A percentile compares a stretch with the other conserved stretches of the same genome.
These are phyloP conservation scores for Ascoidea asiatica DNA, from an alignment of 805 yeast species.

Conservation along the genomic window DNA sequence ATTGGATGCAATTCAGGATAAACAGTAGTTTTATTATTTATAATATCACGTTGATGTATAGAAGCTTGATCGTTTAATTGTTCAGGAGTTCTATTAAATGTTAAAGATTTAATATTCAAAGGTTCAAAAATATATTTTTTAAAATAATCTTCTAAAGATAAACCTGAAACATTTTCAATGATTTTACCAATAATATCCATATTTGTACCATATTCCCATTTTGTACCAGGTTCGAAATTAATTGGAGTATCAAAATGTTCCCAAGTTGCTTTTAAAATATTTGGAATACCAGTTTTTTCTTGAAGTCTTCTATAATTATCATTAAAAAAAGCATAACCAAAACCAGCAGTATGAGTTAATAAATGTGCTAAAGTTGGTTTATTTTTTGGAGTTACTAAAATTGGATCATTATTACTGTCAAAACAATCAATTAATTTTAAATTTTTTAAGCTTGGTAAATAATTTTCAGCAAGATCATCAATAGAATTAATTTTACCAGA, in stretches of 20 bases:
- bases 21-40: constrained; percentile 10
- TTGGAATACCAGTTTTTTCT: constrained; percentile 8
- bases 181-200: constrained; percentile 22
- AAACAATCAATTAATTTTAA: constrained; percentile 13
- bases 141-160: constrained; percentile 15
- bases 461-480: constrained; percentile 18
- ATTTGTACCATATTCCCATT: constrained; percentile 20
- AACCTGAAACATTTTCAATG: constrained; percentile 16
- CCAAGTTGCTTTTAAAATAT: constrained; percentile 10
- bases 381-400: constrained; percentile 12
- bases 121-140: constrained; percentile 17
- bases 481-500: constrained; percentile 16
- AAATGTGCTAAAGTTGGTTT: constrained; percentile 19
- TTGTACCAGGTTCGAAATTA: constrained; percentile 20
- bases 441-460: constrained; percentile 13
- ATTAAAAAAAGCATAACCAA: constrained; percentile 20
- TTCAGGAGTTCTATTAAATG: constrained; percentile 13
- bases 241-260: constrained; percentile 15
- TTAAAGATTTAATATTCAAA: constrained; percentile 14
- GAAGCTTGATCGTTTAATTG: constrained; percentile 11
- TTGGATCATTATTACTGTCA: constrained; percentile 12
- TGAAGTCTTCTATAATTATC: constrained; percentile 10
- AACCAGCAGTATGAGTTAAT: constrained; percentile 25
- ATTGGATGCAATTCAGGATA: constrained; percentile 10
- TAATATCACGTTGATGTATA: constrained; percentile 12